These are phyloP conservation scores for Apophysomyces ossiformis DNA, from an alignment of 371 early-diverging fungal genomes.

Conservation along the genomic window DNA sequence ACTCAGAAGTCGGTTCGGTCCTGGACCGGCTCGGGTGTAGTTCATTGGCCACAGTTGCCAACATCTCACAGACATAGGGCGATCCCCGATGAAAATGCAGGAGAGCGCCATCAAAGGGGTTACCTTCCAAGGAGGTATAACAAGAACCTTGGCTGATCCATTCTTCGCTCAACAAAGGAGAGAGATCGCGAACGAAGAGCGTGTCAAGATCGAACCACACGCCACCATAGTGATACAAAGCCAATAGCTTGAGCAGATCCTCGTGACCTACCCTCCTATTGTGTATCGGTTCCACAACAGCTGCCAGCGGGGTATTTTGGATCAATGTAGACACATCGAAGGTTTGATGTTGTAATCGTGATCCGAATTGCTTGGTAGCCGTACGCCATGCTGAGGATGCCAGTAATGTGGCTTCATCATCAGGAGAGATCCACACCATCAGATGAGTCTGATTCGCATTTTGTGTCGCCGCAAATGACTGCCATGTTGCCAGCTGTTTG, in stretches of 20 bases:
- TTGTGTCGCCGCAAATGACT: slow-evolving; percentile 54
- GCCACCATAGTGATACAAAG: slow-evolving; percentile 51
- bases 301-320: slow-evolving; percentile 25
- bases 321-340: not conserved
- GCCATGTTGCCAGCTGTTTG: slow-evolving; percentile 41
- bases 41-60: slow-evolving; percentile 15
- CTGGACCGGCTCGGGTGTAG: not conserved
- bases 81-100: slow-evolving; percentile 43
- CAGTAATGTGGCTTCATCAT: slow-evolving; percentile 27
- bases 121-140: slow-evolving; percentile 31
- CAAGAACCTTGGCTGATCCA: slow-evolving; percentile 53
- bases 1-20: not conserved
- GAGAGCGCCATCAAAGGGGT: slow-evolving; percentile 38
- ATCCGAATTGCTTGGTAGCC: slow-evolving; percentile 3
- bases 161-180: slow-evolving; percentile 45
- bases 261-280: slow-evolving; percentile 1
- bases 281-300: not conserved
- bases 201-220: slow-evolving; percentile 56
- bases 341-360: slow-evolving; percentile 8
- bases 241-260: slow-evolving; percentile 36
- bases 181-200: slow-evolving; percentile 49
- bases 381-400: slow-evolving; percentile 31
- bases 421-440: slow-evolving; percentile 45
- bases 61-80: slow-evolving; percentile 49
- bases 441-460: slow-evolving; percentile 32